Evolutionary conservation across 2,329 filamentous ascomycete genomes (phyloP).

Genomic region (Aspergillus ochraceoroseus): DNA sequence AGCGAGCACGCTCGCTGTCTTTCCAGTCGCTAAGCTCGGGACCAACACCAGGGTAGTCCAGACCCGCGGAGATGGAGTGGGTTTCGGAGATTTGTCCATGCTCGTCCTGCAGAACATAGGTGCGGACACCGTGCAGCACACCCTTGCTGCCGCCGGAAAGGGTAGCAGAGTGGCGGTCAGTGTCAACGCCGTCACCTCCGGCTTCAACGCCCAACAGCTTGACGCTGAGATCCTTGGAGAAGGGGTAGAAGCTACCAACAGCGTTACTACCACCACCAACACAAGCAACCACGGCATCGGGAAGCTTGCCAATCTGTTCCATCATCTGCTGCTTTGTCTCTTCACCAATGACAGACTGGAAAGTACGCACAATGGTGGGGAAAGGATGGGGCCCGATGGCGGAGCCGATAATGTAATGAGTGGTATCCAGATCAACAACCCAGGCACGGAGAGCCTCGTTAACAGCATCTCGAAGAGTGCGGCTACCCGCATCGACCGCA

Average conservation of each 20-base stretch:
- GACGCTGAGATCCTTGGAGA: conserved; percentile 76
- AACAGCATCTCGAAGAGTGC: conserved; percentile 78
- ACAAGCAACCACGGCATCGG: conserved; percentile 92
- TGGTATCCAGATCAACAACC: conserved; percentile 88
- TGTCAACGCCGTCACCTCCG: conserved; percentile 87
- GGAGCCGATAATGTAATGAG: conserved; percentile 97
- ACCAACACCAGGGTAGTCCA: conserved; percentile 95
- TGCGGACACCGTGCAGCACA: conserved; percentile 91
- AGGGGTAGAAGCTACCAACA: conserved; percentile 97
- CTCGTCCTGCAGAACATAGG: conserved; percentile 88
- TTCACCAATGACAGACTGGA: conserved; percentile 92
- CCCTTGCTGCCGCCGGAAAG: conserved; percentile 81
- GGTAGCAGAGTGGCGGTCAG: conserved; percentile 78
- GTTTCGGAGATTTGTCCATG: conserved; percentile 93
- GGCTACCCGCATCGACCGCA: conserved; percentile 83
- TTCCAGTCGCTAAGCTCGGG: conserved; percentile 93
- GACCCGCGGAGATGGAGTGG: conserved; percentile 90
- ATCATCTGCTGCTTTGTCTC: conserved; percentile 93
- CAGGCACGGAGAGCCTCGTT: conserved; percentile 93
- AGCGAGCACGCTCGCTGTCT: conserved; percentile 77
- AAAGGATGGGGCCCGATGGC: conserved; percentile 97
- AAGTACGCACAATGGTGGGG: conserved; percentile 93
- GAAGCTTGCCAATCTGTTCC: conserved; percentile 77
- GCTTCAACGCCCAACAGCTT: conserved; percentile 92
- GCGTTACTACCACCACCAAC: conserved; percentile 95